Conservation (phyloP, 495 filamentous ascomycete genomes). For the Tuber brumale region DNA sequence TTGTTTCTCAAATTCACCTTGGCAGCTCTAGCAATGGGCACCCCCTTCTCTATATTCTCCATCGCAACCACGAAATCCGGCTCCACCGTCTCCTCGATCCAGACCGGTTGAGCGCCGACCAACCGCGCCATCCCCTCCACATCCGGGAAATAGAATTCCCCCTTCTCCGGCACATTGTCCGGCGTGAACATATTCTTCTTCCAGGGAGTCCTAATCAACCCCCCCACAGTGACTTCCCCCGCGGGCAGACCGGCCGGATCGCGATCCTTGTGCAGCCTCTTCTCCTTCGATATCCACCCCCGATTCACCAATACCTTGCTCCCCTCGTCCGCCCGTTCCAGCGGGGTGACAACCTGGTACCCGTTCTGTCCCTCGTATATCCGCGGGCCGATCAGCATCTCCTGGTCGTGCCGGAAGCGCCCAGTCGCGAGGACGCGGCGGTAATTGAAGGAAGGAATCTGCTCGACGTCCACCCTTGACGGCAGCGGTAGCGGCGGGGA, state of each 20-base stretch:
- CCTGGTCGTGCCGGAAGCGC: slow-evolving; percentile 71
- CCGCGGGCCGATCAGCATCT: slow-evolving; percentile 92
- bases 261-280: slow-evolving; percentile 57
- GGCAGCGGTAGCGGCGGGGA: slow-evolving; percentile 82
- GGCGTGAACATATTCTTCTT: slow-evolving; percentile 98
- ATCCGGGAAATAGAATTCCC: slow-evolving; percentile 92
- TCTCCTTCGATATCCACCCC: slow-evolving; percentile 77
- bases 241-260: slow-evolving; percentile 52
- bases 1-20: slow-evolving; percentile 94
- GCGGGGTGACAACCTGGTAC: slow-evolving; percentile 80
- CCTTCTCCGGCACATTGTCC: slow-evolving; percentile 69
- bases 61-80: slow-evolving; percentile 67
- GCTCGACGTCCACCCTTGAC: slow-evolving; percentile 67
- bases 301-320: slow-evolving; percentile 75
- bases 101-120: slow-evolving; percentile 78
- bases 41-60: slow-evolving; percentile 68
- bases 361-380: slow-evolving; percentile 84
- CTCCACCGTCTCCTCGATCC: slow-evolving; percentile 92
- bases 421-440: slow-evolving; percentile 75
- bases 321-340: slow-evolving; percentile 58
- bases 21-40: slow-evolving; percentile 82
- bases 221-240: slow-evolving; percentile 69
- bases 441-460: slow-evolving; percentile 85
- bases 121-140: slow-evolving; percentile 84
- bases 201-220: slow-evolving; percentile 80